Evolutionary conservation across 2,329 filamentous ascomycete species (phyloP).

Genomic region (Phyllosticta citrichinensis): DNA sequence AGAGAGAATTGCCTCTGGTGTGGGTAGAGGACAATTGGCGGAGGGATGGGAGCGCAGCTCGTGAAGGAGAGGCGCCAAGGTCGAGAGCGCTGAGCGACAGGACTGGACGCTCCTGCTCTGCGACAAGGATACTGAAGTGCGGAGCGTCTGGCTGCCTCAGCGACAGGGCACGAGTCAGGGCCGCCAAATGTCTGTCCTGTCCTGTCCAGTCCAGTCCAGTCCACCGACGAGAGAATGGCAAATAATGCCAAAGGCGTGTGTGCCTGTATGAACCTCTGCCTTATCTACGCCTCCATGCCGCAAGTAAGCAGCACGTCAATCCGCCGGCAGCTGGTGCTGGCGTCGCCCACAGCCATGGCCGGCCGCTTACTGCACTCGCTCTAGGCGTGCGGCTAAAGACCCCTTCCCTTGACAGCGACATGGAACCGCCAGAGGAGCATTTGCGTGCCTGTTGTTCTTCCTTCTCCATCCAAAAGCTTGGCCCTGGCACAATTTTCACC

Average conservation of each 20-base stretch:
- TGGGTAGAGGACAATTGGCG: conserved; percentile 5
- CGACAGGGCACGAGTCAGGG: conserved; percentile 6
- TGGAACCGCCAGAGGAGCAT: neutral
- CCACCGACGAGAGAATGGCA: no score
- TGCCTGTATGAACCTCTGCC: no score
- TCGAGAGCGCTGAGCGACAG: neutral
- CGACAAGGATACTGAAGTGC: conserved; percentile 5
- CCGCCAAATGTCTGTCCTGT: neutral
- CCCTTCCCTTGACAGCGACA: conserved; percentile 7
- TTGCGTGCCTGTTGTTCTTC: neutral
- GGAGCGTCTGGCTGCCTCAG: neutral
- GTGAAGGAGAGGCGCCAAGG: conserved; percentile 9
- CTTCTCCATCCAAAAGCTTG: neutral
- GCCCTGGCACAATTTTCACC: neutral
- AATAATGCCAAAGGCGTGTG: no score
- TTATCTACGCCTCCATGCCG: no score
- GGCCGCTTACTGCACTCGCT: conserved; percentile 7
- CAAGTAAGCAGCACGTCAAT: neutral
- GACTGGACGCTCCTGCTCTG: conserved; percentile 7
- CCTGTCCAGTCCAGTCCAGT: no score
- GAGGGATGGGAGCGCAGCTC: conserved; percentile 8
- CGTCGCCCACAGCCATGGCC: neutral
- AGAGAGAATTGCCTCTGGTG: neutral
- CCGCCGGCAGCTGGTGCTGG: neutral
- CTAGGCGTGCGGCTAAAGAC: conserved; percentile 7